A percentile compares a stretch with the other conserved stretches of the same genome.
Conservation (phyloP, 2,329 filamentous ascomycete species). For the Aspergillus candidus region DNA sequence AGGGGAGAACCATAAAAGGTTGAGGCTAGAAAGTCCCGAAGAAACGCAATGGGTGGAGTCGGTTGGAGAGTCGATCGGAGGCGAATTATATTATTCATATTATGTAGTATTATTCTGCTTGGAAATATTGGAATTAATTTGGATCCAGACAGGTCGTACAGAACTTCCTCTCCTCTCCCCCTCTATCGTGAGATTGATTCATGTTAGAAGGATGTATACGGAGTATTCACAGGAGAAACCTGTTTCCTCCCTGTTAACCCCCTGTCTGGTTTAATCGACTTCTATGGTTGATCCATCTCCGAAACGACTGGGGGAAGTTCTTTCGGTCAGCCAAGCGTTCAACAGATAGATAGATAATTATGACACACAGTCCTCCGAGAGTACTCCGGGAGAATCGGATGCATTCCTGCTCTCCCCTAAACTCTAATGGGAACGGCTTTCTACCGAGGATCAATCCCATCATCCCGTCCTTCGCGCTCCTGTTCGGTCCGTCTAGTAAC, state of each 20-base stretch:
- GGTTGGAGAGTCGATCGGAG: conserved; percentile 4
- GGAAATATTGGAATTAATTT: not conserved
- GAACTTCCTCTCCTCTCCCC: too few relatives aligned
- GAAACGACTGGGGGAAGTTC: not conserved
- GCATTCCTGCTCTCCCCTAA: not conserved
- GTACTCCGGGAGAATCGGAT: conserved; percentile 3
- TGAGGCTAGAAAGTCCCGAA: conserved; percentile 18
- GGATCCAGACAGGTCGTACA: not conserved
- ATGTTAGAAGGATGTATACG: too few relatives aligned
- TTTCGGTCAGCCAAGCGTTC: too few relatives aligned
- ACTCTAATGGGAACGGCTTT: conserved; percentile 8
- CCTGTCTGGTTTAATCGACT: too few relatives aligned
- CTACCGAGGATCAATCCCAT: conserved; percentile 8
- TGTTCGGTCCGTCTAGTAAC: too few relatives aligned
- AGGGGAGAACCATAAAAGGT: not conserved
- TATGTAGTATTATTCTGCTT: too few relatives aligned
- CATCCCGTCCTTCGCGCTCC: too few relatives aligned
- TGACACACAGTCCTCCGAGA: too few relatives aligned
- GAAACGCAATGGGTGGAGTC: conserved; percentile 14
- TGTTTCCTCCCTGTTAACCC: too few relatives aligned
- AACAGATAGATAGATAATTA: too few relatives aligned
- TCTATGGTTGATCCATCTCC: not conserved
- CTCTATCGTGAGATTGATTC: too few relatives aligned
- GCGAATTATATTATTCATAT: not conserved
- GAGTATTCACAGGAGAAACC: too few relatives aligned